Conservation (phyloP, 768 basidiomycete species). For the Suillus sp. region DNA sequence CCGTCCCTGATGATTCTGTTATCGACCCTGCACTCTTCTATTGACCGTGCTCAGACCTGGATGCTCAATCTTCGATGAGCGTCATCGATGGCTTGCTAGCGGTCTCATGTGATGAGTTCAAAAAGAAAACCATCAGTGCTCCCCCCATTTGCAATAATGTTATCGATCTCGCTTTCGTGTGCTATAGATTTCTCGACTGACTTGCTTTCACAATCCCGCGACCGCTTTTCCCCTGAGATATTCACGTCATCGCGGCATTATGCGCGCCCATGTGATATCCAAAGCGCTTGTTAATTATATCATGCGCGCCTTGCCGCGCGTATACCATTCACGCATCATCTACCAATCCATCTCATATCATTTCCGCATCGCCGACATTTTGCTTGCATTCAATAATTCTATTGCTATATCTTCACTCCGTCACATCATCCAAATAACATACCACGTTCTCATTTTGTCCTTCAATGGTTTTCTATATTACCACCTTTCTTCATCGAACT, state of each 20-base stretch:
- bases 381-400: conserved; percentile 1
- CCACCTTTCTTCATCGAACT: neutral
- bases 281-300: conserved; percentile 1
- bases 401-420: conserved; percentile 6
- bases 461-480: neutral
- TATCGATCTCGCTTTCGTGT: conserved; percentile 8
- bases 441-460: neutral
- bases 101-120: neutral
- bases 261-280: conserved; percentile 7
- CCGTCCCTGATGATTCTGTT: conserved; percentile 22
- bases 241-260: neutral
- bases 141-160: conserved; percentile 10
- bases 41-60: conserved; percentile 38
- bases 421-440: conserved; percentile 7
- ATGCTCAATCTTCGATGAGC: conserved; percentile 19
- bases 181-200: conserved; percentile 7
- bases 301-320: neutral
- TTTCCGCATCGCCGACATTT: neutral
- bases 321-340: neutral
- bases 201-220: neutral
- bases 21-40: conserved; percentile 31
- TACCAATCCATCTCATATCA: neutral
- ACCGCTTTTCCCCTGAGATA: neutral
- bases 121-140: conserved; percentile 15
- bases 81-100: neutral